Evolutionary conservation across 2,329 filamentous ascomycete genomes (phyloP), one percentile per base, ranked within the genome.

Genomic region (Rugonectria rugulosa): DNA sequence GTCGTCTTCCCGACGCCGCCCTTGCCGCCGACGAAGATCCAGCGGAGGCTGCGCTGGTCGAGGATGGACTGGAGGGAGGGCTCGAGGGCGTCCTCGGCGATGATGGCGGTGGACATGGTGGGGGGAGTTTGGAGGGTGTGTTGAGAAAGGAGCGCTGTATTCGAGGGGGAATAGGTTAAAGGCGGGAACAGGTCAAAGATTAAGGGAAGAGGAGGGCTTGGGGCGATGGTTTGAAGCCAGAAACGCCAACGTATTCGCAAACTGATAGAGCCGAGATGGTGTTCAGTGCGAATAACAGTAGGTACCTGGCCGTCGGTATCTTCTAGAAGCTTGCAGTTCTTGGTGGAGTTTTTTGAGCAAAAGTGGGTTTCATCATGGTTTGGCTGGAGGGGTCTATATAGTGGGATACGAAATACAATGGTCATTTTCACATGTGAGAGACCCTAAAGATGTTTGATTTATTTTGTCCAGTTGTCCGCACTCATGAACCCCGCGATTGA

Each of bases 1-100:
- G 95, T 99, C 23, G 95, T 99, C 82, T 99, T 99, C 75, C 95
- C 95, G 40, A 99, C 95, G 73, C 95, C 95, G 70, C 95, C 95
- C 79, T 99, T 99, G 65, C 95, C 95, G 70, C 95, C 95, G 57
- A 99, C 95, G 70, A 99, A 99, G 77, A 99, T 96, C 95, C 95
- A 99, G 73, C 95, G 91, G 52, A 99, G 88, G 27, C 91, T 89
- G 76, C 92, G 92, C 77, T 99, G 95, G 80, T 96, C 92, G 69
- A 99, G 87, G 72, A 99, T 92, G 62, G 91, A 90, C 79, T 97
- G 91, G 70, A 99, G 90, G 47, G 91, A 92, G 42, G 95, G 93
- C 80, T 96, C 93, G 79, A 98, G 88, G 68, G 86, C 81, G 72
- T 92, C 90, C 70, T 90, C 89, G 76, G 70, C 68, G 66, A 75